These are phyloP conservation scores for Rubia balearica DNA, from an alignment of 305 asterid genomes.

Conservation along the genomic window DNA sequence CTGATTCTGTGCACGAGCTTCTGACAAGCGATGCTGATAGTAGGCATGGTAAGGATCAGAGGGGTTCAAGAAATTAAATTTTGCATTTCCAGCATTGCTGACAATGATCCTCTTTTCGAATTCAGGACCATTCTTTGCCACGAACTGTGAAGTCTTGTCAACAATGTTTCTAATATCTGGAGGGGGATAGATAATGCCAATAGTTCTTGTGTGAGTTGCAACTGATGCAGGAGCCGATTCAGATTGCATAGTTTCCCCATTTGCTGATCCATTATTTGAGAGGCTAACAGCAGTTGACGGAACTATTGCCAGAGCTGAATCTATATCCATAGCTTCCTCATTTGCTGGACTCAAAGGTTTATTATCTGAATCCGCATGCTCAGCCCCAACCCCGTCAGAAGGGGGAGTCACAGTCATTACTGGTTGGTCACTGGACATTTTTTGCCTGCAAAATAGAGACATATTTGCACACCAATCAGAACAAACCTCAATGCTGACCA, in stretches of 20 bases:
- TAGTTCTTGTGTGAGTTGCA: conserved; percentile 74
- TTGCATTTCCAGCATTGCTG: conserved; percentile 78
- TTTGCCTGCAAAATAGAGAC: conserved; percentile 20
- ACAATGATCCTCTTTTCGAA: conserved; percentile 78
- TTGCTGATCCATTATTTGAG: conserved; percentile 34
- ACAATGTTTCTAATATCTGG: conserved; percentile 83
- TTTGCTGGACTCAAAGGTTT: conserved; percentile 46
- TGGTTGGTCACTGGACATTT: conserved; percentile 59
- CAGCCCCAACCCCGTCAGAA: conserved; percentile 28
- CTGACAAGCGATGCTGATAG: conserved; percentile 76
- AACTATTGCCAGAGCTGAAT: conserved; percentile 20
- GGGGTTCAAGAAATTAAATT: conserved; percentile 62
- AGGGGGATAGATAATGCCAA: conserved; percentile 88
- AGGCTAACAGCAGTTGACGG: conserved; percentile 42
- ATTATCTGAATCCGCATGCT: conserved; percentile 25
- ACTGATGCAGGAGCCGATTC: conserved; percentile 46
- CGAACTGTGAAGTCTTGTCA: conserved; percentile 81
- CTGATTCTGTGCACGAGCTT: conserved; percentile 63
- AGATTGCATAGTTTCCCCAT: conserved; percentile 13
- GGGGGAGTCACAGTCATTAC: conserved; percentile 83
- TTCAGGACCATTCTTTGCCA: conserved; percentile 84
- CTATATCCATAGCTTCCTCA: conserved; percentile 24
- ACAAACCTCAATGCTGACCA: not conserved
- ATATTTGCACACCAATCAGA: not conserved
- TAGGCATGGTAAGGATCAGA: conserved; percentile 93